Conservation (phyloP, 805 yeast genomes). For the Yamadazyma tumulicola region DNA sequence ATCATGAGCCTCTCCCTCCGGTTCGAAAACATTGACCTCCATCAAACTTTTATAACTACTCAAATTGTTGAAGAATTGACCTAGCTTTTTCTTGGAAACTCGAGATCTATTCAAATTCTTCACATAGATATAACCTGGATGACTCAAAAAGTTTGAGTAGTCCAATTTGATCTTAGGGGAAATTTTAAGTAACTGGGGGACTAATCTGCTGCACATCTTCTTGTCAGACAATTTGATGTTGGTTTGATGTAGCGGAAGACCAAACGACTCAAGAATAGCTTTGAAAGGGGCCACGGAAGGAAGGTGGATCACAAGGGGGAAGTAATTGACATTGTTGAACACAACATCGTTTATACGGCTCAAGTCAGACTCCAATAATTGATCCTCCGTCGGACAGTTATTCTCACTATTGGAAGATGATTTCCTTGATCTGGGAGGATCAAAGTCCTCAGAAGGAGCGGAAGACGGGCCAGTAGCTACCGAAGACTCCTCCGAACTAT, state of each 20-base stretch:
- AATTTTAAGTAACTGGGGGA: constrained; percentile 12
- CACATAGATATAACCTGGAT: constrained; percentile 58
- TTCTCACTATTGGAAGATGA: too few relatives aligned
- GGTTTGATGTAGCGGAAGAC: not conserved
- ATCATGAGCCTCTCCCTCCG: not conserved
- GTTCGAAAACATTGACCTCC: constrained; percentile 21
- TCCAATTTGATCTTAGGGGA: constrained; percentile 15
- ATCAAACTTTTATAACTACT: constrained; percentile 17
- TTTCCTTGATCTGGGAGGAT: too few relatives aligned
- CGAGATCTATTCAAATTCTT: constrained; percentile 41
- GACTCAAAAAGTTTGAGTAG: constrained; percentile 36
- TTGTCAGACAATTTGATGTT: constrained; percentile 4
- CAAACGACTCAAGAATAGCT: not conserved
- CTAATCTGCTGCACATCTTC: constrained; percentile 9
- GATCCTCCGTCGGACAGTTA: too few relatives aligned
- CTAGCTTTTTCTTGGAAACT: constrained; percentile 32
- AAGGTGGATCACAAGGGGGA: constrained; percentile 6
- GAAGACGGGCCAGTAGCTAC: too few relatives aligned
- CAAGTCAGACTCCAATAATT: too few relatives aligned
- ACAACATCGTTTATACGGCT: constrained; percentile 1
- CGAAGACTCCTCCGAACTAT: too few relatives aligned
- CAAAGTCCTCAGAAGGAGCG: too few relatives aligned
- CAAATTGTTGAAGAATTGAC: constrained; percentile 17
- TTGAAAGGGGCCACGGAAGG: not conserved
- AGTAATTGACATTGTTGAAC: constrained; percentile 1